These are phyloP conservation scores for Kokia cookei DNA, from an alignment of 441 rosid species.

Conservation along the genomic window DNA sequence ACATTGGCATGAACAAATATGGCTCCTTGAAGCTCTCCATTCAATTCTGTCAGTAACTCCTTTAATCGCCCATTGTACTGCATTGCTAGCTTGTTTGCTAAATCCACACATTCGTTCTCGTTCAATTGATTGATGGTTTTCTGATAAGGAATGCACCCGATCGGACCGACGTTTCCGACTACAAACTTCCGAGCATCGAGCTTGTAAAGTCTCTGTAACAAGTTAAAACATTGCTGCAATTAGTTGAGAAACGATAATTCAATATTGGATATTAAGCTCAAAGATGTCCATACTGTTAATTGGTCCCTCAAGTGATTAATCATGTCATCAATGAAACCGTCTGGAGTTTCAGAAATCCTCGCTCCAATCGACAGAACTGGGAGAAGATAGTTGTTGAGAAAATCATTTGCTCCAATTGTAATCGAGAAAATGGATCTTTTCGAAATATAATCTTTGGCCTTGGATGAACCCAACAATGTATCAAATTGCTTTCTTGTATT, in stretches of 20 bases:
- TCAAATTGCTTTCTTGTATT: conserved; percentile 68
- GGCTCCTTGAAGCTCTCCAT: conserved; percentile 60
- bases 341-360: conserved; percentile 54
- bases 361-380: conserved; percentile 78
- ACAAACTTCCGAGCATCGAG: conserved; percentile 84
- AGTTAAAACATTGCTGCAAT: neutral
- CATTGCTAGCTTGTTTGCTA: conserved; percentile 63
- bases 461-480: conserved; percentile 48
- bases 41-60: conserved; percentile 46
- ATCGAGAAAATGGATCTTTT: conserved; percentile 72
- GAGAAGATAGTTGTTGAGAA: conserved; percentile 80
- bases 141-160: conserved; percentile 87
- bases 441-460: conserved; percentile 55
- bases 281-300: conserved; percentile 40
- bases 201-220: conserved; percentile 62
- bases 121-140: conserved; percentile 59
- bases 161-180: conserved; percentile 73
- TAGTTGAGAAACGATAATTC: neutral
- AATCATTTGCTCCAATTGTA: conserved; percentile 82
- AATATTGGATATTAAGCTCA: neutral
- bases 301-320: conserved; percentile 48
- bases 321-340: conserved; percentile 64
- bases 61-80: conserved; percentile 60
- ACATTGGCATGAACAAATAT: conserved; percentile 67
- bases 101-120: conserved; percentile 62